phyloP scores from a whole-genome alignment of 257 asterid genomes.

The Orobanche coerulescens region DNA sequence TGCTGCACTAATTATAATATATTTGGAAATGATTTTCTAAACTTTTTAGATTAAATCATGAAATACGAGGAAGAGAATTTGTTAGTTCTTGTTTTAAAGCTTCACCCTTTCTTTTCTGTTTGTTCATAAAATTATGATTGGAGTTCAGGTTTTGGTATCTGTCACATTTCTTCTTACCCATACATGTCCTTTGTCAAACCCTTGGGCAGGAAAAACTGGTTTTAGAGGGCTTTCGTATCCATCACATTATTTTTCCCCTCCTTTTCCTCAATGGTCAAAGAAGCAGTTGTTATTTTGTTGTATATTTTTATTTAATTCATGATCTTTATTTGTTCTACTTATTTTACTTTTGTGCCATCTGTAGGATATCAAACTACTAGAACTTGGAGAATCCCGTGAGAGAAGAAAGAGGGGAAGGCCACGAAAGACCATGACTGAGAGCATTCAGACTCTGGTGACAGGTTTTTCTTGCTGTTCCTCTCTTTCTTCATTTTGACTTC shows the following conservation, averaged over 20 bases:
- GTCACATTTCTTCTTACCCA: neutral
- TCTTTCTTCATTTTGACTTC: slow-evolving; percentile 13
- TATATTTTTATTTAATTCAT: neutral
- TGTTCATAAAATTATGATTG: neutral
- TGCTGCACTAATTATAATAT: neutral
- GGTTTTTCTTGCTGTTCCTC: slow-evolving; percentile 25
- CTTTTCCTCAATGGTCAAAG: neutral
- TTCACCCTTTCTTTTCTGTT: neutral
- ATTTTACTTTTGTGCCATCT: slow-evolving; percentile 19
- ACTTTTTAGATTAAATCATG: neutral
- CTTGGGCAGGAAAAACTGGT: no score
- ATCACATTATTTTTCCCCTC: neutral
- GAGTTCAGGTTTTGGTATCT: neutral
- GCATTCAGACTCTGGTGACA: slow-evolving; percentile 19
- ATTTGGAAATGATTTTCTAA: neutral
- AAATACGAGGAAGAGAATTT: neutral
- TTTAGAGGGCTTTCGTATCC: neutral
- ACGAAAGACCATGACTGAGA: slow-evolving; percentile 16
- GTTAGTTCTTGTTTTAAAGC: neutral
- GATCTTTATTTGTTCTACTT: neutral
- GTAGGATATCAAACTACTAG: slow-evolving; percentile 33
- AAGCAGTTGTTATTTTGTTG: neutral
- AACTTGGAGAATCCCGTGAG: slow-evolving; percentile 21
- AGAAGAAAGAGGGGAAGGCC: slow-evolving; percentile 58
- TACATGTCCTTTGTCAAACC: no score